Percentiles rank a stretch among this genome's conserved stretches.
Conservation (phyloP, 1,139 yeast genomes). For the Kodamaea sp. region DNA sequence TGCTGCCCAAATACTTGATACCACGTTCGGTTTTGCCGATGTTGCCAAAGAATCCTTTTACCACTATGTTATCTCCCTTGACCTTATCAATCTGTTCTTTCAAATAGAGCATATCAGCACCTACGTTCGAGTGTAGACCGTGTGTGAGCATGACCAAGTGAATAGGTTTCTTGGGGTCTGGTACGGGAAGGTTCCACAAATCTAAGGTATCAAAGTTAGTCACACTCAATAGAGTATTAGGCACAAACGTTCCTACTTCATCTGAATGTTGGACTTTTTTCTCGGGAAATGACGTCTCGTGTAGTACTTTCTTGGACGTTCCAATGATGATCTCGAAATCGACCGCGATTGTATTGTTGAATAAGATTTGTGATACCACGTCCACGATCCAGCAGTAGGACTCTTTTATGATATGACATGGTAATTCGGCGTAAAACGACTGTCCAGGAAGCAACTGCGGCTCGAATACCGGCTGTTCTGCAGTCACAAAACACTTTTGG, state of each 20-base stretch:
- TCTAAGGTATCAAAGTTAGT: slow-evolving; percentile 62
- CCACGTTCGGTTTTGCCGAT: slow-evolving; percentile 92
- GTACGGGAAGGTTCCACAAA: slow-evolving; percentile 65
- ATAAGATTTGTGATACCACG: slow-evolving; percentile 80
- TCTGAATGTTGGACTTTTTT: slow-evolving; percentile 30
- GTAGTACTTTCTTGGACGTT: slow-evolving; percentile 46
- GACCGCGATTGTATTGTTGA: slow-evolving; percentile 67
- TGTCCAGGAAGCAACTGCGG: slow-evolving; percentile 51
- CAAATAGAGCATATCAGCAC: slow-evolving; percentile 84
- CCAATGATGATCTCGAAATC: slow-evolving; percentile 71
- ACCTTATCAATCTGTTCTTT: slow-evolving; percentile 75
- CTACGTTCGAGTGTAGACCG: slow-evolving; percentile 87
- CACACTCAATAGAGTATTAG: slow-evolving; percentile 34
- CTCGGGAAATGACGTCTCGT: slow-evolving; percentile 34
- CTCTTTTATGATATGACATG: slow-evolving; percentile 24
- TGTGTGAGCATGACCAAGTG: slow-evolving; percentile 84
- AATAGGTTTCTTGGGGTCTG: slow-evolving; percentile 48
- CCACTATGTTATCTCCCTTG: slow-evolving; percentile 58
- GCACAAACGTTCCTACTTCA: slow-evolving; percentile 31
- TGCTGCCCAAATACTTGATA: slow-evolving; percentile 77
- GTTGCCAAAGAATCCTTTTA: slow-evolving; percentile 81
- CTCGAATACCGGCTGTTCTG: slow-evolving; percentile 69
- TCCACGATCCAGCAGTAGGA: slow-evolving; percentile 78
- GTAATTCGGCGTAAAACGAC: slow-evolving; percentile 24
- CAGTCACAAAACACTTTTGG: slow-evolving; percentile 56